Conservation (phyloP, 306 rosid genomes). For the Canavalia ensiformis region DNA sequence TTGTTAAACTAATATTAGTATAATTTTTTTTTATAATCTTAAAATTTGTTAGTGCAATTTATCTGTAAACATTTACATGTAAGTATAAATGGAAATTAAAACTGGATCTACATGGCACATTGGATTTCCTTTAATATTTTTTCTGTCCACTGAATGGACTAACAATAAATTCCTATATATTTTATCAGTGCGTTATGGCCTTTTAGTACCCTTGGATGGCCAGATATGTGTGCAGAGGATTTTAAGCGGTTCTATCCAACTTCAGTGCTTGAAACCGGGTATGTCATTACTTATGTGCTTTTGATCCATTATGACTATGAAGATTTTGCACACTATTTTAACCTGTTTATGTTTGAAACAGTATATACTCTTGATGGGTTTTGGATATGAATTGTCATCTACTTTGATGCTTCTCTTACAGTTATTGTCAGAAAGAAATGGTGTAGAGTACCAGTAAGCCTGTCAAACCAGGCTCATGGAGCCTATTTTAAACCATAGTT, state of each 20-base stretch:
- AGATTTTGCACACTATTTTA: conserved; percentile 3
- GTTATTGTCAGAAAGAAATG: conserved; percentile 13
- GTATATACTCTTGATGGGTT: not conserved
- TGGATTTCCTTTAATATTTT: conserved; percentile 19
- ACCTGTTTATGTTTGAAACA: conserved; percentile 22
- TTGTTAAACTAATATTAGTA: not conserved
- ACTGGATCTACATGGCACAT: conserved; percentile 17
- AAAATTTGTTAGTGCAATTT: not conserved
- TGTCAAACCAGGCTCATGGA: no score
- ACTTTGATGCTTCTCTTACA: not conserved
- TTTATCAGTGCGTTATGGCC: conserved; percentile 94
- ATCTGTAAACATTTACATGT: conserved; percentile 3
- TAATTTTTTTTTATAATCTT: not conserved
- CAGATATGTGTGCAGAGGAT: conserved; percentile 80
- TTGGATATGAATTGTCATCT: conserved; percentile 16
- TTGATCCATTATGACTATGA: conserved; percentile 32
- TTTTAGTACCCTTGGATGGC: conserved; percentile 99
- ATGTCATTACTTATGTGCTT: conserved; percentile 49
- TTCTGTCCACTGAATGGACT: conserved; percentile 22
- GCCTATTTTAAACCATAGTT: no score
- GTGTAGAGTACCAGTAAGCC: no score
- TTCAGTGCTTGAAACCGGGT: conserved; percentile 99
- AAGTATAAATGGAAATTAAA: conserved; percentile 24
- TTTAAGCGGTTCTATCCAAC: conserved; percentile 90
- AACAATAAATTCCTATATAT: conserved; percentile 12